Percentiles rank a stretch among this genome's conserved stretches.
phyloP scores from a whole-genome alignment of 768 basidiomycete genomes.

The Phaffia tasmanica region DNA sequence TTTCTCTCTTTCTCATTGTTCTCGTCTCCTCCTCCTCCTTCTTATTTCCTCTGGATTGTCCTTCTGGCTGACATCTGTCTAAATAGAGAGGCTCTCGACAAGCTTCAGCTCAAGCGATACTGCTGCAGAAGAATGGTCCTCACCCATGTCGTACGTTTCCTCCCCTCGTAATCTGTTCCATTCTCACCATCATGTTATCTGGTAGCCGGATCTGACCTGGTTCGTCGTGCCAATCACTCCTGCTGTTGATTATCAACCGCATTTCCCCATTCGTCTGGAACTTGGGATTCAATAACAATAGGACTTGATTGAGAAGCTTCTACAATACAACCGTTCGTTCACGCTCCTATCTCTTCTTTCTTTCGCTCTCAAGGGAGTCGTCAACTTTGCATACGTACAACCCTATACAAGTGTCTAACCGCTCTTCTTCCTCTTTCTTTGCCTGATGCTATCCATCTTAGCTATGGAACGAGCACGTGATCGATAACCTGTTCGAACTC shows the following conservation, averaged over 20 bases:
- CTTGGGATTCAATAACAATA: conserved; percentile 27
- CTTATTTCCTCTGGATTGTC: neutral
- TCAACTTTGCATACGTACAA: neutral
- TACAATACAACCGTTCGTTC: conserved; percentile 77
- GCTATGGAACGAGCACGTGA: conserved; percentile 33
- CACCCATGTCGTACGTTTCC: conserved; percentile 50
- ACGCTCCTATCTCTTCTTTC: neutral
- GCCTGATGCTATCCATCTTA: conserved; percentile 10
- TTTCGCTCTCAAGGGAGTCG: neutral
- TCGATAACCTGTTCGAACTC: neutral
- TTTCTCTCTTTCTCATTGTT: conserved; percentile 12
- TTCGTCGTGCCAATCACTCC: neutral
- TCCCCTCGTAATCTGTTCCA: neutral
- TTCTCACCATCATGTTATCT: neutral
- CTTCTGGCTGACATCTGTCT: neutral
- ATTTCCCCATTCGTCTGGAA: neutral
- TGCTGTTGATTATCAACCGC: neutral
- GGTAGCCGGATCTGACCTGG: neutral
- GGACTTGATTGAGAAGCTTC: conserved; percentile 94
- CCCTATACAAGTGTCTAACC: neutral
- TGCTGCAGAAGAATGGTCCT: conserved; percentile 96
- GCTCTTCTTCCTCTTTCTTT: conserved; percentile 5
- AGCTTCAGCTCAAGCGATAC: conserved; percentile 53
- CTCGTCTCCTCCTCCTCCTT: neutral
- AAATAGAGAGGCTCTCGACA: conserved; percentile 22